Evolutionary conservation across 495 filamentous ascomycete species (phyloP).

Genomic region (Venustampulla echinocandica): DNA sequence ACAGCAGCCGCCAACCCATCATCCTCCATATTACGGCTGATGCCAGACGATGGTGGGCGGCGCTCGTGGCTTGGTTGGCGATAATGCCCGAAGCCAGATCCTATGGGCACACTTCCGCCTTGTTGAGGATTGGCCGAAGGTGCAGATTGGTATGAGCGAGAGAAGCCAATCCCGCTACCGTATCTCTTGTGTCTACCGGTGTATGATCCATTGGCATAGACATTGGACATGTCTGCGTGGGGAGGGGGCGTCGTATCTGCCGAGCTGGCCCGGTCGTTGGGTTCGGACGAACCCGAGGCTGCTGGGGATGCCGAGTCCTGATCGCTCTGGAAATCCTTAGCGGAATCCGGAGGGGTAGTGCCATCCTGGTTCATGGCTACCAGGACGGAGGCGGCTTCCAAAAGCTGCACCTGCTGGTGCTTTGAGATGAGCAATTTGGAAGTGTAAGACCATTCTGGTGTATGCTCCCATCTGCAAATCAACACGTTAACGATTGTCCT

Average conservation of each 20-base stretch:
- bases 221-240: constrained; percentile 36
- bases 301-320: constrained; percentile 73
- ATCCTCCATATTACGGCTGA: constrained; percentile 62
- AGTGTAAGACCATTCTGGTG: constrained; percentile 94
- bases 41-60: constrained; percentile 53
- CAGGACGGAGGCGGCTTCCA: constrained; percentile 91
- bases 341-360: constrained; percentile 47
- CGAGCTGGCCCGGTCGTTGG: constrained; percentile 59
- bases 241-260: constrained; percentile 66
- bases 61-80: constrained; percentile 47
- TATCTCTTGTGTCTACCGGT: constrained; percentile 49
- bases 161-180: constrained; percentile 62
- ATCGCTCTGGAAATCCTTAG: constrained; percentile 64
- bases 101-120: constrained; percentile 39
- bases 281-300: constrained; percentile 67
- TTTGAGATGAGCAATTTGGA: constrained; percentile 98
- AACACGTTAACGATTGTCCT: constrained; percentile 27
- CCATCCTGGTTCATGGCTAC: constrained; percentile 76
- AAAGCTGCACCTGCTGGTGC: constrained; percentile 96
- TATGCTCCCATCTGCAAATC: constrained; percentile 89
- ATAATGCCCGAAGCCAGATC: constrained; percentile 43
- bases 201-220: constrained; percentile 31
- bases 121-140: constrained; percentile 43
- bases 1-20: constrained; percentile 83
- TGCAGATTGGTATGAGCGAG: constrained; percentile 78